phyloP scores from a whole-genome alignment of 1,139 yeast species.

The Trichomonascaceae sp. region DNA sequence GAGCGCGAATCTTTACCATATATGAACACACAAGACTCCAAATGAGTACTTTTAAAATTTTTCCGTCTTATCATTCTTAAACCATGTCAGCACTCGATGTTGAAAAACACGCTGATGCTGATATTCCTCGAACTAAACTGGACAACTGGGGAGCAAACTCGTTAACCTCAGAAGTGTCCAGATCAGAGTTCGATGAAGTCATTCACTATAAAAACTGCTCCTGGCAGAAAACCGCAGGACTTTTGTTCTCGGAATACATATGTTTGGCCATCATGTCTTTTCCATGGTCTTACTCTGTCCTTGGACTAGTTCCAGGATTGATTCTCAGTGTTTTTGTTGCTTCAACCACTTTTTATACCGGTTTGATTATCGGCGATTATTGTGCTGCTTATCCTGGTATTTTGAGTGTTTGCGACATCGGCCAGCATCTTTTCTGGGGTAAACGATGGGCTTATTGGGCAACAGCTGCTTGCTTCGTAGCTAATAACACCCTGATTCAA shows the following conservation, averaged over 20 bases:
- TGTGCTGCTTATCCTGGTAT: slow-evolving; percentile 50
- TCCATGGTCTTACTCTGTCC: slow-evolving; percentile 58
- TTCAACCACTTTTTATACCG: slow-evolving; percentile 48
- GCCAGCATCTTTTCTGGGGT: slow-evolving; percentile 51
- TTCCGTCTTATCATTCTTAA: neutral
- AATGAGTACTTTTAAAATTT: neutral
- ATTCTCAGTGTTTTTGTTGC: slow-evolving; percentile 50
- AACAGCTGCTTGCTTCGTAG: slow-evolving; percentile 49
- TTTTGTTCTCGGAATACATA: slow-evolving; percentile 54
- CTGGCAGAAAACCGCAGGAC: slow-evolving; percentile 54
- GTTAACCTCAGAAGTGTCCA: neutral
- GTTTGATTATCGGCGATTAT: slow-evolving; percentile 47
- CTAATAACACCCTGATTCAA: slow-evolving; percentile 52
- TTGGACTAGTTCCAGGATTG: slow-evolving; percentile 54
- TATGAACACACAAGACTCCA: neutral
- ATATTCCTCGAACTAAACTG: neutral
- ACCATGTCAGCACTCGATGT: neutral
- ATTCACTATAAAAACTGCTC: slow-evolving; percentile 50
- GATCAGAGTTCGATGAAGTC: neutral
- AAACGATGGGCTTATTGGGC: slow-evolving; percentile 50
- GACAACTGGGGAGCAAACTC: neutral
- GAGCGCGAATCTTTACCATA: neutral
- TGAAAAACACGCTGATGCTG: neutral
- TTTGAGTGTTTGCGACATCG: slow-evolving; percentile 53
- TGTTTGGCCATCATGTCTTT: slow-evolving; percentile 59